phyloP scores from a whole-genome alignment of 2,329 filamentous ascomycete species.

The Torrubiellomyces zombiae region DNA sequence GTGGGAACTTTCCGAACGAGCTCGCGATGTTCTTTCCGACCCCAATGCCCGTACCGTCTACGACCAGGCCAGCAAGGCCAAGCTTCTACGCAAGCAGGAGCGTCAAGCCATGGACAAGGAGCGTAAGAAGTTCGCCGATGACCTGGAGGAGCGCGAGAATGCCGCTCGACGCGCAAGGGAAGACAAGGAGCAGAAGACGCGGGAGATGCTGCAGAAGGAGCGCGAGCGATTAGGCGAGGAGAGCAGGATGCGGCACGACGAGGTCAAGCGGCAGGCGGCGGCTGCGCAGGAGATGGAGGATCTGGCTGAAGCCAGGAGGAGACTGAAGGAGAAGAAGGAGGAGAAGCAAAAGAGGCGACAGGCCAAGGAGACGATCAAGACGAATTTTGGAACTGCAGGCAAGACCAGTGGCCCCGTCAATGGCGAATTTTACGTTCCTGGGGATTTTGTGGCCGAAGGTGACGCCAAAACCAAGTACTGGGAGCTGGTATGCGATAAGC shows the following conservation, averaged over 20 bases:
- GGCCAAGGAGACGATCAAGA: conserved; percentile 18
- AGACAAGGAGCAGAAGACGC: conserved; percentile 20
- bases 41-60: conserved; percentile 56
- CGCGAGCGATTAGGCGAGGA: conserved; percentile 19
- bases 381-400: conserved; percentile 6
- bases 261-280: conserved; percentile 16
- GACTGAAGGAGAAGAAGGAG: conserved; percentile 23
- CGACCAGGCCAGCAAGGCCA: conserved; percentile 58
- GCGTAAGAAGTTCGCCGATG: conserved; percentile 64
- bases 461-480: conserved; percentile 18
- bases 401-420: conserved; percentile 14
- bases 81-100: conserved; percentile 51
- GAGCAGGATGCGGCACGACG: conserved; percentile 20
- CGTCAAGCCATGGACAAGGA: conserved; percentile 57
- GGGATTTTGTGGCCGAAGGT: conserved; percentile 16
- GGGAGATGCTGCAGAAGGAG: conserved; percentile 20
- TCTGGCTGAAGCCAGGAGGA: conserved; percentile 18
- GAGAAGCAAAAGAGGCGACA: conserved; percentile 21
- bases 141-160: conserved; percentile 64
- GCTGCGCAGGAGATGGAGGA: conserved; percentile 23
- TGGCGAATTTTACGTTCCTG: conserved; percentile 18
- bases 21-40: conserved; percentile 69
- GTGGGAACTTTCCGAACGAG: conserved; percentile 73
- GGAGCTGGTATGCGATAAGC: conserved; percentile 24
- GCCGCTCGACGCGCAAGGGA: conserved; percentile 44